Base-by-base conservation (phyloP, 768 basidiomycete species). In the Trametes coccinea region DNA sequence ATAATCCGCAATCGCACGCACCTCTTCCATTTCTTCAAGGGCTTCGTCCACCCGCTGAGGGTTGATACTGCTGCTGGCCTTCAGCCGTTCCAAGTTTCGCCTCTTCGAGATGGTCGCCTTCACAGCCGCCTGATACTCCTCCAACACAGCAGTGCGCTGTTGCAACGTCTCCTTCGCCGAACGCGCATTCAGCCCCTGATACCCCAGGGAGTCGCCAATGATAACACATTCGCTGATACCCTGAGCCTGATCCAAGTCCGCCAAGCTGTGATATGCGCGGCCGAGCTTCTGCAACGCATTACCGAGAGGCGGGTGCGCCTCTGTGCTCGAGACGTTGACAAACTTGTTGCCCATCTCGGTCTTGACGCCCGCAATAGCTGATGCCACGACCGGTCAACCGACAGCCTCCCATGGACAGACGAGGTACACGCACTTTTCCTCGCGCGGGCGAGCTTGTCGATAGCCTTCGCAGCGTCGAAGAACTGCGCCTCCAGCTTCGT, bases 121-220 rank as follows among this genome's bases (percentile, higher is more conserved):
- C 27, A 93, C 93, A 2, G 96, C 95, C 8, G 87, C 81, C 63
- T 97, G 95, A 60, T 95, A 93, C 73, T 98, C 97, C 70, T 98
- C 96, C 62, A 98, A 77, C 9, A 97, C 93, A 7, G 85, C 84
- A 0, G 93, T 92, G 9, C 97, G 88, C 79, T 95, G 93, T 55
- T 87, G 83, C 8, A 98, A 76, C 0, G 97, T 95, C 73, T 96
- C 94, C 73, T 97, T 98, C 1, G 97, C 97, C 17, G 95, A 93
- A 47, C 90, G 84, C n/a, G 97, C 94, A 70, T 99, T 98, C 77
- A 95, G 81, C 17, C 95, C 92, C 74, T 98, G 95, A 74, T 99
- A 99, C 2, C 94, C 94, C 54, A 98, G 78, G 0, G 93, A 89
- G 74, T 99, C 97, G n/a, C 95, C 95, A 30, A 99, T 76, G 45